Base-by-base conservation (phyloP, 2,329 filamentous ascomycete genomes). In the Penicillium corylophilum region DNA sequence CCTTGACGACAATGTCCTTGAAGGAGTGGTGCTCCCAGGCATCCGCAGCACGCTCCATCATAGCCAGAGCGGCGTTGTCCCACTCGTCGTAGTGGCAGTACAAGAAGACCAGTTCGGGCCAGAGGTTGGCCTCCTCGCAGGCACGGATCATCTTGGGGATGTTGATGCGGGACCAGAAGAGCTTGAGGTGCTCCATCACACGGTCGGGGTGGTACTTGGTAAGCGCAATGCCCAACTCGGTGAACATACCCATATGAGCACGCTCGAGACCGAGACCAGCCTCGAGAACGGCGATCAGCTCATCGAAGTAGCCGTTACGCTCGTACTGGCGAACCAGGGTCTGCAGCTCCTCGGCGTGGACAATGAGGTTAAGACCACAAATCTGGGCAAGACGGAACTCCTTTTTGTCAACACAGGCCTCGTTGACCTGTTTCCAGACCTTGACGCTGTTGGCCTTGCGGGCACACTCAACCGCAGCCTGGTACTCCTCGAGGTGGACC, bases 1-100 rank as follows among this genome's bases (percentile, higher is more conserved):
- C 93, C 83, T 99, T 99, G 76, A 96, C 86, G 51, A 96, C 82
- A 46, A 95, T 97, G 70, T 99, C 95, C 82, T 99, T 99, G 86
- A 99, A 99, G 44, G 95, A 94, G 72, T 96, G 91, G 77, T 99
- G 94, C 73, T 99, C 95, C 94, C 94, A 99, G 1, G 94, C 92
- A 79, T 97, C 95, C 61, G 95, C 87, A 12, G 94, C 89, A 63
- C 91, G 90, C 79, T 99, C 94, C 84, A 99, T 99, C 79, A 99
- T 96, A 16, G 94, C 90, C 48, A 99, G 82, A 43, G 92, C 91
- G 40, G 94, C 94, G 68, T 99, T 97, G 75, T 99, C 95, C 74
- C 88, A 96, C 71, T 99, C 95, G 61, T 99, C 95, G 67, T 96
- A 97, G 76, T 99, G 94, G 71, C 90, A 90, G 80, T 97, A 97